phyloP scores from a whole-genome alignment of 2,329 filamentous ascomycete species.

The Stemphylium beticola region DNA sequence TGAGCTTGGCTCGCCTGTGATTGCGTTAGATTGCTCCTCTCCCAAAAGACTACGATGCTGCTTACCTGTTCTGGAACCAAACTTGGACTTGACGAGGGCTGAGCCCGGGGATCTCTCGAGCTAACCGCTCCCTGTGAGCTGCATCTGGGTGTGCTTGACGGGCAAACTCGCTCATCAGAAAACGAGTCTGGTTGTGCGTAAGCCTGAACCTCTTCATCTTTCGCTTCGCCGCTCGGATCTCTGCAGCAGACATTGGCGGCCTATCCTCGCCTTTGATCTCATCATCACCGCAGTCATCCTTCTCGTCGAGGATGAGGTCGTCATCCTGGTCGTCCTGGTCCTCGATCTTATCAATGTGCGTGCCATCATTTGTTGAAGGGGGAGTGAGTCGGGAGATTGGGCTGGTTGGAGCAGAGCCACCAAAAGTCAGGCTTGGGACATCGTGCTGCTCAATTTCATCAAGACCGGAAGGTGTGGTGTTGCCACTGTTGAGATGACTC shows the following conservation, averaged over 20 bases:
- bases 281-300: constrained; percentile 42
- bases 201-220: constrained; percentile 82
- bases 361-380: constrained; percentile 48
- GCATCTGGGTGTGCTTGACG: constrained; percentile 94
- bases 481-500: constrained; percentile 34
- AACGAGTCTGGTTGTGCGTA: constrained; percentile 96
- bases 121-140: constrained; percentile 83
- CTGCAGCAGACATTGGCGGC: constrained; percentile 54
- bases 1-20: constrained; percentile 64
- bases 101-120: constrained; percentile 86
- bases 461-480: constrained; percentile 39
- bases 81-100: constrained; percentile 94
- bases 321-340: constrained; percentile 41
- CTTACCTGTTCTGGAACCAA: constrained; percentile 97
- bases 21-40: constrained; percentile 19
- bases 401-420: constrained; percentile 54
- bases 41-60: constrained; percentile 4
- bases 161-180: constrained; percentile 95
- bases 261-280: constrained; percentile 41
- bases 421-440: constrained; percentile 47
- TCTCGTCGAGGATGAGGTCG: constrained; percentile 50
- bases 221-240: constrained; percentile 57
- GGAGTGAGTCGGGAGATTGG: constrained; percentile 55
- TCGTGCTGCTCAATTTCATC: constrained; percentile 46
- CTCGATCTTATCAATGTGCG: constrained; percentile 48